Base-by-base conservation (phyloP, 805 yeast genomes). In the Phaffomyces thermotolerans region DNA sequence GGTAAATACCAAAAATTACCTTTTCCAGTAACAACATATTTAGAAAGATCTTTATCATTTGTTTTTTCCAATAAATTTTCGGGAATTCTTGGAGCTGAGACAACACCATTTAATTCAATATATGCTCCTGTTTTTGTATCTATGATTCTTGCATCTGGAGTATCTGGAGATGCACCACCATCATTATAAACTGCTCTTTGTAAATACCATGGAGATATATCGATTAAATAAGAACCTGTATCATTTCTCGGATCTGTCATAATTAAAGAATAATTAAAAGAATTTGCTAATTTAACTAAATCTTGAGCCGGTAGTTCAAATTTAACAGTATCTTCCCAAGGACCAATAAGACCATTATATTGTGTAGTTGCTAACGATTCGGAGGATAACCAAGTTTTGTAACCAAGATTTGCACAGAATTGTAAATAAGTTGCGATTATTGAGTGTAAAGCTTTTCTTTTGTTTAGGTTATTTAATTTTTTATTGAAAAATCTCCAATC, bases 401-500 rank as follows among this genome's bases (percentile, higher is more conserved):
- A 50, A 20, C 70, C 71, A 41, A 72, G 53, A 43, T 68, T 69
- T 2, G 66, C 60, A 22, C 71, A 58, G 42, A 75, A 66, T 42
- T 66, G 67, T 18, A 71, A 49, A 72, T 76, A 75, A 14, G 70
- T 70, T 34, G 71, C 59, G 13, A 70, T 65, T 35, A 73, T 50
- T 43, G 67, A 67, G 45, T 73, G 76, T 48, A 79, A 64, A 4
- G 76, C 68, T 14, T 69, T 73, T 49, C 65, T 61, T 47, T 69
- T 69, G 36, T 62, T 64, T 32, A 62, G 52, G 33, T 60, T 61
- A 29, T 53, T 52, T n/a, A 70, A 59, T 33, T 68, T 61, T 39
- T 64, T 58, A 50, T 69, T 71, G 68, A 79, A 81, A 52, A 79
- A 81, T 46, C 86, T 68, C 84, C 85, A 79, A 58, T 81, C 88